Evolutionary conservation across 306 rosid genomes (phyloP).

Genomic region (Dalbergia cochinchinensis): DNA sequence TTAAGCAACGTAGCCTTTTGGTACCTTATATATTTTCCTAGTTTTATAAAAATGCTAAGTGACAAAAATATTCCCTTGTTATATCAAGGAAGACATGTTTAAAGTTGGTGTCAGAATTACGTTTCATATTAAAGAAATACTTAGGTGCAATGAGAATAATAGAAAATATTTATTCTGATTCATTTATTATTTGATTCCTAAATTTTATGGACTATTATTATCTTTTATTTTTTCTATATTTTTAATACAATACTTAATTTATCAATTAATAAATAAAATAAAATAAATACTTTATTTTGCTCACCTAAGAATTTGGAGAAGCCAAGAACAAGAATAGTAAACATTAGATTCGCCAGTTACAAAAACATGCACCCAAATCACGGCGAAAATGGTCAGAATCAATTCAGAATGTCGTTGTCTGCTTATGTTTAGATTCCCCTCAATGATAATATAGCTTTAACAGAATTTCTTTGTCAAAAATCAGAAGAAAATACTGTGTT

Average conservation of each 20-base stretch:
- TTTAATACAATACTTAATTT: too few species aligned
- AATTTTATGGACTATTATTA: too few species aligned
- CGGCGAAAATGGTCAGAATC: conserved; percentile 35
- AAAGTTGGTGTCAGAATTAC: conserved; percentile 45
- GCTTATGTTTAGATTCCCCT: conserved; percentile 40
- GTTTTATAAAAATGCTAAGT: neutral
- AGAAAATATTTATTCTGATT: too few species aligned
- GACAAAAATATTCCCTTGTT: neutral
- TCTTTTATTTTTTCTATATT: too few species aligned
- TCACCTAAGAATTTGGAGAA: neutral
- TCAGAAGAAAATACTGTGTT: neutral
- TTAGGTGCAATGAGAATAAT: too few species aligned
- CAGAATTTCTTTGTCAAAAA: neutral
- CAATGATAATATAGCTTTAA: neutral
- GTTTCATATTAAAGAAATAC: conserved; percentile 18
- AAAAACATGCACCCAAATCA: conserved; percentile 23
- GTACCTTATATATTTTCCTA: neutral
- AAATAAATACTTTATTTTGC: too few species aligned
- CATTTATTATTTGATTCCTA: too few species aligned
- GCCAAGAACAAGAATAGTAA: conserved; percentile 32
- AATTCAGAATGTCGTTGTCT: conserved; percentile 32
- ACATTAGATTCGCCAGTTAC: conserved; percentile 31
- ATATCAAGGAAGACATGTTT: conserved; percentile 36
- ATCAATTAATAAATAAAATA: too few species aligned
- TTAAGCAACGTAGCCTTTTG: conserved; percentile 9